phyloP scores from a whole-genome alignment of 805 yeast species.

The Torulaspora franciscae region DNA sequence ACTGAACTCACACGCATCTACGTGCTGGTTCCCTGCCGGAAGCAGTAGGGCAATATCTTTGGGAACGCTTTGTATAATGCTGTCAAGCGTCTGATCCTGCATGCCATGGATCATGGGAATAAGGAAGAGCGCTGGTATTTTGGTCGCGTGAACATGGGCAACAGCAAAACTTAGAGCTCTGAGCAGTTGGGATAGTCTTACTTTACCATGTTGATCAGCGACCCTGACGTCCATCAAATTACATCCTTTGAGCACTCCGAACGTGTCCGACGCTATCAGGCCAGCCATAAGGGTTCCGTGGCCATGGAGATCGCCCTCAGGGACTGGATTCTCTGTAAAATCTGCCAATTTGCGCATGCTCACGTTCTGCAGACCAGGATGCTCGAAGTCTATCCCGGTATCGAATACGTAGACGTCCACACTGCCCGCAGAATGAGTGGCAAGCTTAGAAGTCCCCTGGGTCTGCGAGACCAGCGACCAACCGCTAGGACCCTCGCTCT shows the following conservation, averaged over 20 bases:
- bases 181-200: slow-evolving; percentile 35
- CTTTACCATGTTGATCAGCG: slow-evolving; percentile 37
- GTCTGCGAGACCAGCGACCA: slow-evolving; percentile 34
- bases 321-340: slow-evolving; percentile 37
- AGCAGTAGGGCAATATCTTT: slow-evolving; percentile 43
- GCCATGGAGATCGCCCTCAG: slow-evolving; percentile 39
- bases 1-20: slow-evolving; percentile 43
- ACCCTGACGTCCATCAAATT: slow-evolving; percentile 43
- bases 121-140: slow-evolving; percentile 38
- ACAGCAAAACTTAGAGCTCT: slow-evolving; percentile 33
- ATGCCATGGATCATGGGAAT: slow-evolving; percentile 36
- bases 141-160: slow-evolving; percentile 29
- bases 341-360: slow-evolving; percentile 43
- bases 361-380: slow-evolving; percentile 41
- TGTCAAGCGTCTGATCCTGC: slow-evolving; percentile 40
- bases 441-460: slow-evolving; percentile 39
- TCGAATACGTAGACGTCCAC: slow-evolving; percentile 40
- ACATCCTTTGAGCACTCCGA: slow-evolving; percentile 49
- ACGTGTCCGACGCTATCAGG: slow-evolving; percentile 45
- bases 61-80: slow-evolving; percentile 42
- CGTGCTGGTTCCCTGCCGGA: slow-evolving; percentile 48
- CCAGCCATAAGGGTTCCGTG: slow-evolving; percentile 60
- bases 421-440: slow-evolving; percentile 40
- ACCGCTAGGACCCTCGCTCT: slow-evolving; percentile 42
- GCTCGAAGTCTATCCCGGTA: slow-evolving; percentile 37